Evolutionary conservation across 1,284 basidiomycete species (phyloP).

Genomic region (Irpex rosettiformis): DNA sequence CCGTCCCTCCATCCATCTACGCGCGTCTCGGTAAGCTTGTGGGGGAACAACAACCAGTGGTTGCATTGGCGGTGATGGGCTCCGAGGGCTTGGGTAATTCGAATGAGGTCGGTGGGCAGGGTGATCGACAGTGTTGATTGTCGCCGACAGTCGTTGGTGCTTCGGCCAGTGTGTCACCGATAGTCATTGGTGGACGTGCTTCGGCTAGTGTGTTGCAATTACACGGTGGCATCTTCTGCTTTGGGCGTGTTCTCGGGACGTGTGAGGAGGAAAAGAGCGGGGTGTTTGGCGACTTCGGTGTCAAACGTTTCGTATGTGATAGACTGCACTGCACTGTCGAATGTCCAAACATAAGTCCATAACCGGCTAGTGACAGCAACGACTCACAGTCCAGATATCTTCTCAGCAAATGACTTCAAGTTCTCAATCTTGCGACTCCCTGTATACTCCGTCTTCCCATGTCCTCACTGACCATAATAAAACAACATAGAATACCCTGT

Average conservation of each 20-base stretch:
- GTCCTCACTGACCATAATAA: constrained; percentile 49
- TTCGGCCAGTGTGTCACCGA: no score
- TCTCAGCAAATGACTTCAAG: constrained; percentile 69
- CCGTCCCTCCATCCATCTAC: no score
- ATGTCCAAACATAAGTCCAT: constrained; percentile 6
- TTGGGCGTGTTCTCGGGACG: constrained; percentile 48
- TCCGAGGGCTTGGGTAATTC: no score
- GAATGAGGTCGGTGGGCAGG: no score
- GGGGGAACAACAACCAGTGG: no score
- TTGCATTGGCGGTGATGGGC: no score
- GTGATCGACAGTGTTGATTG: no score
- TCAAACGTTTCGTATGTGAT: constrained; percentile 54
- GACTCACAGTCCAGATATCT: constrained; percentile 37
- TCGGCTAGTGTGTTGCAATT: no score
- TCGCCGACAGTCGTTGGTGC: no score
- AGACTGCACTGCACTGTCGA: constrained; percentile 33
- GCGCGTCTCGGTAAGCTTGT: no score
- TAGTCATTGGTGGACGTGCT: no score
- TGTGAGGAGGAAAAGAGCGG: constrained; percentile 75
- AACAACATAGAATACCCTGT: constrained; percentile 79
- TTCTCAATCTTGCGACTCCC: constrained; percentile 67
- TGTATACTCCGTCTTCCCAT: constrained; percentile 61
- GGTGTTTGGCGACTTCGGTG: constrained; percentile 45
- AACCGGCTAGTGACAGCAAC: neutral
- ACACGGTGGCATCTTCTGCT: no score